Evolutionary conservation across 2,329 filamentous ascomycete species (phyloP).

Genomic region (Rhynchosporium secalis): DNA sequence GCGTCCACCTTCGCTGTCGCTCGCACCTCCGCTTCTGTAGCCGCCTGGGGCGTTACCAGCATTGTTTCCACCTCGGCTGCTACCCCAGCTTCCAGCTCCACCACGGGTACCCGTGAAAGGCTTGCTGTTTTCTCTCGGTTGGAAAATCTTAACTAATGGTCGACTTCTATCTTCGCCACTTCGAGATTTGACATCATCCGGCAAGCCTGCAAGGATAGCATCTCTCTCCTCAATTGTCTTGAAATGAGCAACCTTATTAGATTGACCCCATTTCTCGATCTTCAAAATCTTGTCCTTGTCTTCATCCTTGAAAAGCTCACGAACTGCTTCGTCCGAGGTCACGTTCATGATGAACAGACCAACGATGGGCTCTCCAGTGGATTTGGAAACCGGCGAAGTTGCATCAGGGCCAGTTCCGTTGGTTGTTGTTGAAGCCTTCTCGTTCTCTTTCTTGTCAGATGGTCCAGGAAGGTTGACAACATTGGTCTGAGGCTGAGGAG

Average conservation of each 20-base stretch:
- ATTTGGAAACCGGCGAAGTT: slow-evolving; percentile 60
- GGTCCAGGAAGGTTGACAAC: slow-evolving; percentile 40
- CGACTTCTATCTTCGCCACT: slow-evolving; percentile 70
- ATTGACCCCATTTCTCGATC: slow-evolving; percentile 75
- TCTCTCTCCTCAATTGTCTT: slow-evolving; percentile 77
- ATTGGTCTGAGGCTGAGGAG: slow-evolving; percentile 45
- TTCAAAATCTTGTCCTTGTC: slow-evolving; percentile 78
- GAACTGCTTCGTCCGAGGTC: slow-evolving; percentile 78
- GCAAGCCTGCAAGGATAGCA: slow-evolving; percentile 71
- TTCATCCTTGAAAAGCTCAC: slow-evolving; percentile 78
- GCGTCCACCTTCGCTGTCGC: slow-evolving; percentile 65
- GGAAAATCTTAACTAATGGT: slow-evolving; percentile 81
- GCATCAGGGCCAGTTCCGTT: slow-evolving; percentile 56
- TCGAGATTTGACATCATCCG: slow-evolving; percentile 74
- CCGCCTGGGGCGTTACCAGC: slow-evolving; percentile 60
- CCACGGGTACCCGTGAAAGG: slow-evolving; percentile 57
- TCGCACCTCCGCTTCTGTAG: slow-evolving; percentile 83
- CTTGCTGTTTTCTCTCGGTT: slow-evolving; percentile 60
- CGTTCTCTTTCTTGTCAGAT: slow-evolving; percentile 55
- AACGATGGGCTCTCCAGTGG: slow-evolving; percentile 65
- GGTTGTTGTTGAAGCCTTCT: slow-evolving; percentile 50
- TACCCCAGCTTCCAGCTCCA: slow-evolving; percentile 67
- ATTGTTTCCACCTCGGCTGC: slow-evolving; percentile 62
- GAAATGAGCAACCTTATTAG: slow-evolving; percentile 86
- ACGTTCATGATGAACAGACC: slow-evolving; percentile 90